These are phyloP conservation scores for Chlorella variabilis DNA, from an alignment of 163 green algal species.

Conservation along the genomic window DNA sequence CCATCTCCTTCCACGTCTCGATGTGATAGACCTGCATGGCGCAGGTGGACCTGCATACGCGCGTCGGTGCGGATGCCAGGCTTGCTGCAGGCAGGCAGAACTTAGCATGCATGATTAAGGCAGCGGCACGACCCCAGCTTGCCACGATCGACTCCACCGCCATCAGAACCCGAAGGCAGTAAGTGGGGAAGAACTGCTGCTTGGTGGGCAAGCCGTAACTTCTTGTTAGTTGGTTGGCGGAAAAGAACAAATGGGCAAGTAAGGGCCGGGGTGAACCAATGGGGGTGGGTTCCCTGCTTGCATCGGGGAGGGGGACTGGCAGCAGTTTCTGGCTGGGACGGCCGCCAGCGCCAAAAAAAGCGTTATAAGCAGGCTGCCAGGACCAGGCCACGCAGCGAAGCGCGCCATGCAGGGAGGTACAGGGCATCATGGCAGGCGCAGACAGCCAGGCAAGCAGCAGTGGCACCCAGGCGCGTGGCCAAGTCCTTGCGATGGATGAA, in stretches of 20 bases:
- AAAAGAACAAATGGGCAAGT: constrained; percentile 52
- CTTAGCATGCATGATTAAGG: too few relatives aligned
- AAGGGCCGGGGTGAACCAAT: too few relatives aligned
- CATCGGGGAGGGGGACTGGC: too few relatives aligned
- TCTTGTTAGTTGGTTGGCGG: constrained; percentile 29
- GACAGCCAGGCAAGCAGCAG: background rate
- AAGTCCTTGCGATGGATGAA: background rate
- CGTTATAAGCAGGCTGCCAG: constrained; percentile 39
- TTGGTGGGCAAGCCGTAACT: constrained; percentile 33
- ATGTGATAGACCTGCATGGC: constrained; percentile 6
- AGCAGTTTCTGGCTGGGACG: too few relatives aligned
- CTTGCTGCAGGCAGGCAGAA: too few relatives aligned
- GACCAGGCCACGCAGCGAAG: too few relatives aligned
- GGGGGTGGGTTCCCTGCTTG: too few relatives aligned
- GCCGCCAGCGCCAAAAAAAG: constrained; percentile 51
- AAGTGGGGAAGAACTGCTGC: background rate
- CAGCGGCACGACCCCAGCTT: too few relatives aligned
- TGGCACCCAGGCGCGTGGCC: background rate
- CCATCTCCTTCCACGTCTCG: background rate
- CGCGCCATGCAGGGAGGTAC: too few relatives aligned
- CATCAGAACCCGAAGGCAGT: constrained; percentile 1
- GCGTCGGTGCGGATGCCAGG: background rate
- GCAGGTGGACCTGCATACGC: background rate
- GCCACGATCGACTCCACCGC: constrained; percentile 16
- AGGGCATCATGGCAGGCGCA: constrained; percentile 5